phyloP scores from a whole-genome alignment of 306 rosid genomes.

The Herpetospermum pedunculosum region DNA sequence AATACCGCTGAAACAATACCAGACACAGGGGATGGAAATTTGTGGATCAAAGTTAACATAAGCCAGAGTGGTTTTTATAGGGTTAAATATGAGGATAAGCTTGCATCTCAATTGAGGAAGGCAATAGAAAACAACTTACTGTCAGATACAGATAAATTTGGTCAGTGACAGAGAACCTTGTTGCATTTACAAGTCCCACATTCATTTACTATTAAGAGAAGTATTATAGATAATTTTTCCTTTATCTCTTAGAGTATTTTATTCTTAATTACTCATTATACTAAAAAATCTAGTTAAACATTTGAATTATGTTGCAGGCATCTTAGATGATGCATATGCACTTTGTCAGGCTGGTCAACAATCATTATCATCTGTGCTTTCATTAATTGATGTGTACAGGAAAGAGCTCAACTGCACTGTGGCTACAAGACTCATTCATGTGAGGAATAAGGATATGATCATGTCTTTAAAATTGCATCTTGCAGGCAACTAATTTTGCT shows the following conservation, averaged over 20 bases:
- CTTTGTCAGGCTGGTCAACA: conserved; percentile 43
- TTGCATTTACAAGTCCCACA: not conserved
- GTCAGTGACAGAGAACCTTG: conserved; percentile 11
- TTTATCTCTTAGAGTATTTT: not conserved
- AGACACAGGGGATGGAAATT: conserved; percentile 16
- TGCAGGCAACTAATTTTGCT: not conserved
- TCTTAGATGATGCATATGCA: conserved; percentile 52
- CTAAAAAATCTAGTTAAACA: not conserved
- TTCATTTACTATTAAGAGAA: not conserved
- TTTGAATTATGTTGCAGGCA: conserved; percentile 22
- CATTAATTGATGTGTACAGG: conserved; percentile 37
- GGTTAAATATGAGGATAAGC: conserved; percentile 43
- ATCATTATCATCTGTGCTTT: conserved; percentile 34
- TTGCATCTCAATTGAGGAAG: conserved; percentile 32
- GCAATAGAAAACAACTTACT: conserved; percentile 35
- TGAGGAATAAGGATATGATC: conserved; percentile 11
- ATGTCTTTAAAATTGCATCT: not conserved
- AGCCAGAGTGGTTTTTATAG: conserved; percentile 54
- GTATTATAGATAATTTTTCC: not conserved
- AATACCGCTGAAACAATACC: conserved; percentile 7
- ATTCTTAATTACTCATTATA: not conserved
- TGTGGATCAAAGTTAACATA: conserved; percentile 46
- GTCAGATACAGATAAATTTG: conserved; percentile 39
- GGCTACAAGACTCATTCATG: conserved; percentile 31
- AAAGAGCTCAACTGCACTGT: conserved; percentile 37